phyloP scores from a whole-genome alignment of 75 land plant genomes.

The Larix kaempferi region DNA sequence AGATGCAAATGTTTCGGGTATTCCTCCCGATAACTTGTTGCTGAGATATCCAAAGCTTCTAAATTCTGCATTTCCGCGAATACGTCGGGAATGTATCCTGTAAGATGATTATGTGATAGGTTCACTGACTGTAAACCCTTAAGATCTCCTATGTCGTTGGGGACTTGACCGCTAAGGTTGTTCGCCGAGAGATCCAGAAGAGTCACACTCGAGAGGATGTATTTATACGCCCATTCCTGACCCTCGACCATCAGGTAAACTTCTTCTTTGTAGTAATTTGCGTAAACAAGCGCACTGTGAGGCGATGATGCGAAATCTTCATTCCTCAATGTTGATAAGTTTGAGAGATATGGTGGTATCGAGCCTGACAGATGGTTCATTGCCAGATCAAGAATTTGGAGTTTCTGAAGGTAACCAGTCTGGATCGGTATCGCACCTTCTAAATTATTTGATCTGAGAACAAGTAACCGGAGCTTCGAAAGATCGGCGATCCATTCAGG shows the following conservation, averaged over 20 bases:
- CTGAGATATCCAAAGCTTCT: conserved; percentile 9
- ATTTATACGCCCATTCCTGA: background rate
- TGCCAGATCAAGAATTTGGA: conserved; percentile 6
- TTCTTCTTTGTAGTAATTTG: background rate
- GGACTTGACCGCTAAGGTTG: conserved; percentile 8
- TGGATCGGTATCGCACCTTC: background rate
- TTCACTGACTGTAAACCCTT: background rate
- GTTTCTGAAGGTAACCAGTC: background rate
- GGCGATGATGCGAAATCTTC: background rate
- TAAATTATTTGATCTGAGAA: background rate
- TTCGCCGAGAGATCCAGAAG: conserved; percentile 11
- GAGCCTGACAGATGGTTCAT: background rate
- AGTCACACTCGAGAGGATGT: background rate
- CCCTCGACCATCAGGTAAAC: background rate
- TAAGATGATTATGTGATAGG: conserved; percentile 9
- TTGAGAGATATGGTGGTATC: background rate
- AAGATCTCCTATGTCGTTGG: background rate
- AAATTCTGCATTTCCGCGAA: background rate
- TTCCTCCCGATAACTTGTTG: conserved; percentile 11
- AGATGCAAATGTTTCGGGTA: background rate
- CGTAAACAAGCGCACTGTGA: background rate
- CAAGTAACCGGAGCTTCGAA: background rate
- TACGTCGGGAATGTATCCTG: background rate
- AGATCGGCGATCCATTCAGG: conserved; percentile 3
- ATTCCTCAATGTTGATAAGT: background rate